A percentile compares a stretch with the other conserved stretches of the same genome.
Evolutionary conservation across 192 early-diverging fungal species (phyloP).

Genomic region (Diversispora epigaea): DNA sequence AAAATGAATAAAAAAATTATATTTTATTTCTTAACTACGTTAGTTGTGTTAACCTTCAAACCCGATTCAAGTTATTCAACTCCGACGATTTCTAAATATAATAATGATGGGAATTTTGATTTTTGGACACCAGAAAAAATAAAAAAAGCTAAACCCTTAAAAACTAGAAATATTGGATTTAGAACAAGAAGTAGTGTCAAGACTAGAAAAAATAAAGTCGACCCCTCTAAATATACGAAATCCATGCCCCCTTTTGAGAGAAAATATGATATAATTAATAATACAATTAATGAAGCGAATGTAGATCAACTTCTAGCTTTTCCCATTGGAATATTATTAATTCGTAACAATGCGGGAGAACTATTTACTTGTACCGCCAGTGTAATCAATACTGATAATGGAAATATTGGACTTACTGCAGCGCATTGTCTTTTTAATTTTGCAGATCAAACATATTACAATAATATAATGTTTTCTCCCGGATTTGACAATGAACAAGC

Average conservation of each 20-base stretch:
- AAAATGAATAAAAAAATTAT: slow-evolving; percentile 6
- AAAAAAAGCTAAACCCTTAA: neutral
- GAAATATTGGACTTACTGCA: slow-evolving; percentile 5
- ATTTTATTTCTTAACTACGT: slow-evolving; percentile 9
- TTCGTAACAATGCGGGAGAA: neutral
- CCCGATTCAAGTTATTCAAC: slow-evolving; percentile 8
- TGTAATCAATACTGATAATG: neutral
- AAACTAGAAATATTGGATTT: neutral
- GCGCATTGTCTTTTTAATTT: slow-evolving; percentile 8
- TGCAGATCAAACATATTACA: neutral
- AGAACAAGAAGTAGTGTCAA: neutral
- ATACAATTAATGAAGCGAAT: neutral
- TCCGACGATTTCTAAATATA: slow-evolving; percentile 6
- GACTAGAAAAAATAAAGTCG: neutral
- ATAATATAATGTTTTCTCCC: no score
- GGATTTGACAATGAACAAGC: no score
- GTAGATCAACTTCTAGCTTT: neutral
- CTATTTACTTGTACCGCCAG: neutral
- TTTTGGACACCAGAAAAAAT: slow-evolving; percentile 8
- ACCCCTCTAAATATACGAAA: neutral
- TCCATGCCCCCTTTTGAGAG: neutral
- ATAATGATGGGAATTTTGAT: neutral
- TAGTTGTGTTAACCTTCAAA: slow-evolving; percentile 4
- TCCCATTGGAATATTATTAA: neutral
- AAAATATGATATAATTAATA: neutral